A percentile compares a stretch with the other conserved stretches of the same genome.
phyloP scores from a whole-genome alignment of 106 monocot species.

The Apostasia ramifera region DNA sequence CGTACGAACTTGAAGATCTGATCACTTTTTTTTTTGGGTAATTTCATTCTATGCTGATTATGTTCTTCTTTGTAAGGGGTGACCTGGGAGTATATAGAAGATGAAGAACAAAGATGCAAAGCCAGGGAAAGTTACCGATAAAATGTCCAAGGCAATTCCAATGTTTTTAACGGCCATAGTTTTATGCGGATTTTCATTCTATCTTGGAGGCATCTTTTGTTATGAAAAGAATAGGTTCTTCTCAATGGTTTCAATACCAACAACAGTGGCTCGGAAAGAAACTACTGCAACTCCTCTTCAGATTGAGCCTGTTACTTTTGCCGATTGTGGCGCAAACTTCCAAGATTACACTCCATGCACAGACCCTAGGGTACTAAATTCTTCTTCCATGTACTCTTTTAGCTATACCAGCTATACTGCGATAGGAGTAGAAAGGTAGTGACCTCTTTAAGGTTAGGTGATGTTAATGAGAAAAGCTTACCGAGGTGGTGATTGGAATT shows the following conservation, averaged over 20 bases:
- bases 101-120: constrained; percentile 76
- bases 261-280: constrained; percentile 20
- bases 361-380: constrained; percentile 70
- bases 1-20: background rate
- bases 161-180: constrained; percentile 50
- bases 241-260: constrained; percentile 15
- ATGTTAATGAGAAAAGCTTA: background rate
- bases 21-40: background rate
- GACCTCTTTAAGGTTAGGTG: background rate
- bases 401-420: background rate
- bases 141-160: constrained; percentile 36
- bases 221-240: constrained; percentile 44
- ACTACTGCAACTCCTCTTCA: constrained; percentile 24
- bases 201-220: constrained; percentile 67
- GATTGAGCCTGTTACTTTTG: constrained; percentile 41
- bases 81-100: constrained; percentile 4
- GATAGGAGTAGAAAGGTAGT: background rate
- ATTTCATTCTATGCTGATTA: background rate
- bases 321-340: constrained; percentile 58
- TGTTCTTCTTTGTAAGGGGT: background rate
- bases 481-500: background rate
- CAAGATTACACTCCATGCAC: constrained; percentile 99
- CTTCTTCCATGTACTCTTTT: background rate
- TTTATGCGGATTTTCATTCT: constrained; percentile 77
- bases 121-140: constrained; percentile 27